Conservation (phyloP, 2,329 filamentous ascomycete species). For the Sporothrix schenckii region DNA sequence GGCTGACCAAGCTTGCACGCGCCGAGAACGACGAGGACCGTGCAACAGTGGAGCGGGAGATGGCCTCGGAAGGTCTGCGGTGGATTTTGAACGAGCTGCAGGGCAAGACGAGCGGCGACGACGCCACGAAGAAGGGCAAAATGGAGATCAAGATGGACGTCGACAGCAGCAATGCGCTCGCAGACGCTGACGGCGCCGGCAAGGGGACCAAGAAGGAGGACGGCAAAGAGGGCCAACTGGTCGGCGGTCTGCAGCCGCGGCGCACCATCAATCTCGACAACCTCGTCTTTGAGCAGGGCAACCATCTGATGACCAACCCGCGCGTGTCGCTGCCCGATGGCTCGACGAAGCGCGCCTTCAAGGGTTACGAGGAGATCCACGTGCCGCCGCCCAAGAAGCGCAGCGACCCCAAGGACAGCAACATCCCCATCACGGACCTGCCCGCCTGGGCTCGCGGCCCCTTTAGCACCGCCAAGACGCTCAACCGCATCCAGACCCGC, state of each 20-base stretch:
- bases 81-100: slow-evolving; percentile 86
- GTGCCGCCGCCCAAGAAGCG: slow-evolving; percentile 91
- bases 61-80: slow-evolving; percentile 83
- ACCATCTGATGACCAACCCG: slow-evolving; percentile 99
- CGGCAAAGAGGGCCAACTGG: slow-evolving; percentile 57
- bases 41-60: slow-evolving; percentile 80
- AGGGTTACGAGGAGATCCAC: slow-evolving; percentile 98
- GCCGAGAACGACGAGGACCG: slow-evolving; percentile 79
- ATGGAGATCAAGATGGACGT: slow-evolving; percentile 97
- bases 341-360: slow-evolving; percentile 92
- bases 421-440: slow-evolving; percentile 82
- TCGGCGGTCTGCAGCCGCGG: slow-evolving; percentile 82
- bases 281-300: slow-evolving; percentile 94
- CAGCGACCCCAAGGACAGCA: slow-evolving; percentile 74
- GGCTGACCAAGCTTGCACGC: slow-evolving; percentile 85
- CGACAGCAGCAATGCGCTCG: slow-evolving; percentile 63
- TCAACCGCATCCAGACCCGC: slow-evolving; percentile 95
- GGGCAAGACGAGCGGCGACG: slow-evolving; percentile 62
- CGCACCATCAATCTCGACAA: slow-evolving; percentile 93
- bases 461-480: slow-evolving; percentile 80
- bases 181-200: slow-evolving; percentile 50
- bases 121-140: slow-evolving; percentile 62
- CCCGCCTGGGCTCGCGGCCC: slow-evolving; percentile 89
- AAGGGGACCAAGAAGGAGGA: slow-evolving; percentile 47
- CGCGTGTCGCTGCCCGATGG: slow-evolving; percentile 92